Conservation (phyloP, 768 basidiomycete species). For the Lanmaoa rubissima region DNA sequence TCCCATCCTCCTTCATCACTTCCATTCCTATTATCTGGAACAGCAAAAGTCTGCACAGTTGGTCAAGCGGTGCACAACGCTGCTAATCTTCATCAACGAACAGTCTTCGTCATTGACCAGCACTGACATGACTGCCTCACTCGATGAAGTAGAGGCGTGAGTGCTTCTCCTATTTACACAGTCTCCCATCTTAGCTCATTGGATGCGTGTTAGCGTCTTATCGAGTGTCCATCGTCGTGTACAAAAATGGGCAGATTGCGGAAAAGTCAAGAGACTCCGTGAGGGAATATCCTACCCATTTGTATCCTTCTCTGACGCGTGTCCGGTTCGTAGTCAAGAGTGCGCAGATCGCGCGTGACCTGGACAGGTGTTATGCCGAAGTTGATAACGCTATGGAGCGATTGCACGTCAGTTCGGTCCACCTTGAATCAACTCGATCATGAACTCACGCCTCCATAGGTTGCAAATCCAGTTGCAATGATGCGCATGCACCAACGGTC, state of each 20-base stretch:
- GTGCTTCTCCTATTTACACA: constrained; percentile 10
- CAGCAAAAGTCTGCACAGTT: constrained; percentile 46
- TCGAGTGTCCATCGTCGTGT: constrained; percentile 39
- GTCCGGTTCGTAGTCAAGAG: constrained; percentile 38
- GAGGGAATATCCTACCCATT: constrained; percentile 12
- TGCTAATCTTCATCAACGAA: constrained; percentile 41
- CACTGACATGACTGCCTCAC: constrained; percentile 37
- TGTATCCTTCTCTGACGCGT: constrained; percentile 4
- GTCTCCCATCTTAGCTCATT: neutral
- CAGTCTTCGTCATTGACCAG: constrained; percentile 39
- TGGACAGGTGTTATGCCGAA: constrained; percentile 43
- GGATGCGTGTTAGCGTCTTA: constrained; percentile 36
- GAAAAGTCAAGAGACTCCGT: constrained; percentile 40
- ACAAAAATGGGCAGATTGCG: constrained; percentile 39
- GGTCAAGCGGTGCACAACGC: constrained; percentile 39
- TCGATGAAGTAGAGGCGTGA: constrained; percentile 47
- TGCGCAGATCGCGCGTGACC: constrained; percentile 44
- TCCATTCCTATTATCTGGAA: neutral
- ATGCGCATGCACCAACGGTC: constrained; percentile 32
- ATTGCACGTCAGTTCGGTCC: constrained; percentile 39
- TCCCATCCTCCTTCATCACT: neutral
- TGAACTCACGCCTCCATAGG: constrained; percentile 13
- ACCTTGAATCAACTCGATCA: neutral
- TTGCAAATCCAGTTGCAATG: constrained; percentile 21
- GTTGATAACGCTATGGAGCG: constrained; percentile 41